These are phyloP conservation scores for Rhytidhysteron rufulum DNA, from an alignment of 2,329 filamentous ascomycete species.

Conservation along the genomic window DNA sequence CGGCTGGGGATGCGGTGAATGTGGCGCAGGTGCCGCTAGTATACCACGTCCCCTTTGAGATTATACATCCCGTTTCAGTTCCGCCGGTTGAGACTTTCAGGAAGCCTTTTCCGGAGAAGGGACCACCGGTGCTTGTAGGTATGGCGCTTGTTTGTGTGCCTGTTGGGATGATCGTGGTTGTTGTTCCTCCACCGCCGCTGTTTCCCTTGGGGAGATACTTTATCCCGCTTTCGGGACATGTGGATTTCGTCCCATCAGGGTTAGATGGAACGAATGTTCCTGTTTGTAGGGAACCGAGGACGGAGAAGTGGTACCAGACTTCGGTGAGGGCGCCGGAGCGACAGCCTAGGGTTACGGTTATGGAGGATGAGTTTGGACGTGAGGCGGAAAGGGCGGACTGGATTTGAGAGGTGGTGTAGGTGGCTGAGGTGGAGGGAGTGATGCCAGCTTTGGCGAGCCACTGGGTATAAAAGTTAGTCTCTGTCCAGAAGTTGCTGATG, in stretches of 20 bases:
- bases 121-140: constrained; percentile 29
- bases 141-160: constrained; percentile 27
- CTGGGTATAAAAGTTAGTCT: constrained; percentile 19
- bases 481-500: background rate
- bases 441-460: constrained; percentile 61
- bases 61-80: constrained; percentile 60
- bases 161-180: constrained; percentile 19
- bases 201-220: constrained; percentile 60
- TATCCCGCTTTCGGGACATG: constrained; percentile 61
- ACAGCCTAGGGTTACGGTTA: constrained; percentile 60
- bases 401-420: constrained; percentile 58
- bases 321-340: constrained; percentile 47
- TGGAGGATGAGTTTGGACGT: constrained; percentile 50
- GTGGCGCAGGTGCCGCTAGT: constrained; percentile 64
- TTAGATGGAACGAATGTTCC: constrained; percentile 58
- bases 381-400: constrained; percentile 54
- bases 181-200: constrained; percentile 22
- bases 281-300: constrained; percentile 55
- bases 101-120: constrained; percentile 58
- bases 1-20: constrained; percentile 59
- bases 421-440: constrained; percentile 49
- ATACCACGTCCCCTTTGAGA: constrained; percentile 65
- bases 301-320: constrained; percentile 63
- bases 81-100: constrained; percentile 54
- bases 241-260: constrained; percentile 56